Base-by-base conservation (phyloP, 371 early-diverging fungal genomes). In the Mortierella sp. region DNA sequence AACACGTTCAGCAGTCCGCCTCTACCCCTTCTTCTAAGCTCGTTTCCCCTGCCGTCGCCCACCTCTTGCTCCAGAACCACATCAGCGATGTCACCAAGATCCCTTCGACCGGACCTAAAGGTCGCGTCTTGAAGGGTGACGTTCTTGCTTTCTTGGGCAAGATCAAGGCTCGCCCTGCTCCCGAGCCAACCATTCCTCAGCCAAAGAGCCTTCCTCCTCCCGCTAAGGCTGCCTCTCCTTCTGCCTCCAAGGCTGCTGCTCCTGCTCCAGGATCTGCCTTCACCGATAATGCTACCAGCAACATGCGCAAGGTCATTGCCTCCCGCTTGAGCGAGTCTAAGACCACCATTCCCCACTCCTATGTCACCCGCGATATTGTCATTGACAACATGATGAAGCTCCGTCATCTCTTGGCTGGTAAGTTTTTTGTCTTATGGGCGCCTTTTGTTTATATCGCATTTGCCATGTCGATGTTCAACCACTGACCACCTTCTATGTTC, bases 61-160 rank as follows among this genome's bases (percentile, higher is more conserved):
- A 89, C 75, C 86, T 94, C 74, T 84, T 93, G 37, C 80, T 90
- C 31, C 86, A 89, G 72, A 90, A 94, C 87, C 92, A 93, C 53
- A 91, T 90, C 37, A 78, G 86, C 1, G 88, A 90, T 73, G 89
- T 94, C 50, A 85, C 81, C 78, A 89, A 91, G 87, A 94, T 96
- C 79, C 87, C 69, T 71, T 95, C 97, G 6, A 94, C 97, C 34
- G 99, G 99, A 24, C 97, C 98, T 50, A 93, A 94, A 75, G 97
- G 97, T 21, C 94, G 98, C 74, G 93, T 98, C 73, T 88, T 98
- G 74, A 97, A 98, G 91, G 94, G 95, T 46, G 99, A 98, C 84
- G 96, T 98, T 0, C 89, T 96, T 71, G 91, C 90, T 54, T 97
- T 93, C 87, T 86, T 96, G 74, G 92, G 93, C 48, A 75, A 90